Evolutionary conservation across 805 yeast species (phyloP), one percentile per base, ranked within the genome.

Genomic region (Kregervanrija pseudodelftensis): DNA sequence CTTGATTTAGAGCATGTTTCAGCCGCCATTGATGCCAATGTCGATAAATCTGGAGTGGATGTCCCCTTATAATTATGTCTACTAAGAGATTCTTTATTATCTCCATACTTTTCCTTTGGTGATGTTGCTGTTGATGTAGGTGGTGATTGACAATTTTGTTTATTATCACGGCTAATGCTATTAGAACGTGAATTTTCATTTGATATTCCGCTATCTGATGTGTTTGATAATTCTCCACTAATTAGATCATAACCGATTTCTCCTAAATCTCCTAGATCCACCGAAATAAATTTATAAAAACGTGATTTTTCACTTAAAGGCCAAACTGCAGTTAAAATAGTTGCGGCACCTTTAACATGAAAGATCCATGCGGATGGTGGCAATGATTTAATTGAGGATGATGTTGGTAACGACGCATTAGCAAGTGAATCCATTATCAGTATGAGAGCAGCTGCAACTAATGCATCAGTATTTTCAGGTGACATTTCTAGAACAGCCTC

Each of bases 281-380:
- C 90, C n/a, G 91, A 82, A 36, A 86, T 82, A 51, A 83, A 72
- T 50, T 79, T 74, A 56, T 78, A 76, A 59, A 82, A 82, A 44
- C 84, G 64, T 3, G 88, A 82, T 11, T 73, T 70, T 39, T 79
- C 81, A 39, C 82, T 81, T 41, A 89, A 68, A 4, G 96, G 96
- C 89, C 96, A 88, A n/a, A 90, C 96, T 1, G 96, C 95, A 1
- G 96, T 85, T 41, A 91, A 70, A 43, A 91, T 91, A 0, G 97
- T 90, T 5, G 96, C 96, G 0, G 97, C 96, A 31, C 97, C 98
- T 55, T 93, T 85, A 11, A 91, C 96, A 58, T 91, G 97, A 69
- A 87, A 93, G 45, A 91, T 81, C 98, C 98, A 91, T 0, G 97
- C 95, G 3, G 93, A 81, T 2, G 97, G 90, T 1, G 96, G 95